Evolutionary conservation across 257 asterid genomes (phyloP), one percentile per base, ranked within the genome.

Genomic region (Nicotiana otophora): DNA sequence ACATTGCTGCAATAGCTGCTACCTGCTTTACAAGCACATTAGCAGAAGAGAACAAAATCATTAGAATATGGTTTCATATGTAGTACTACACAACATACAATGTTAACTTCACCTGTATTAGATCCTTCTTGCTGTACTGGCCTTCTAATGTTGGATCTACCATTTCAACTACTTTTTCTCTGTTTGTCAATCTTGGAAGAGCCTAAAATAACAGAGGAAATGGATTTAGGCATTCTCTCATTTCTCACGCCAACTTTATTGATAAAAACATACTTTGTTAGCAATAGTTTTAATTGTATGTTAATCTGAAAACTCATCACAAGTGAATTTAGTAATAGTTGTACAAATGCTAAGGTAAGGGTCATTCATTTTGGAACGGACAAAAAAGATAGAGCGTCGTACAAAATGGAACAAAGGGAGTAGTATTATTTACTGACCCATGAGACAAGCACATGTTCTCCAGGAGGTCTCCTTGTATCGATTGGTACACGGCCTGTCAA

Each of bases 1-100:
- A 94, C 98, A 94, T 90, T 23, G 96, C 97, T 3, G 97, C 96
- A 1, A 94, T 94, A 58, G 97, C 98, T 33, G 98, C 97, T 85
- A 92, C 88, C 98, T 94, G 86, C 64, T 81, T 53, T 65, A 63
- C 31, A 65, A 34, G 23, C 12, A 84, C 63, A n/a, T 26, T 20
- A 64, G 7, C 26, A 61, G 19, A 65, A 11, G 15, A 11, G 10
- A 10, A 28, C 0, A 51, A 1, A 36, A 48, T 6, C 4, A 3
- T 33, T 23, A 62, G 7, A 46, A 61, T 57, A 19, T 39, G 33
- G 14, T 55, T 55, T 60, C 16, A 53, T 60, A 3, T 65, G 74
- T 8, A 55, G 10, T 11, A 54, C 55, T 63, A 62, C 42, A 16
- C 42, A 16, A 2, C 63, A 55, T 5, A 4, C 1, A 61, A 72